A percentile compares a stretch with the other conserved stretches of the same genome.
Evolutionary conservation across 495 filamentous ascomycete genomes (phyloP).

Genomic region (Cudoniella acicularis): DNA sequence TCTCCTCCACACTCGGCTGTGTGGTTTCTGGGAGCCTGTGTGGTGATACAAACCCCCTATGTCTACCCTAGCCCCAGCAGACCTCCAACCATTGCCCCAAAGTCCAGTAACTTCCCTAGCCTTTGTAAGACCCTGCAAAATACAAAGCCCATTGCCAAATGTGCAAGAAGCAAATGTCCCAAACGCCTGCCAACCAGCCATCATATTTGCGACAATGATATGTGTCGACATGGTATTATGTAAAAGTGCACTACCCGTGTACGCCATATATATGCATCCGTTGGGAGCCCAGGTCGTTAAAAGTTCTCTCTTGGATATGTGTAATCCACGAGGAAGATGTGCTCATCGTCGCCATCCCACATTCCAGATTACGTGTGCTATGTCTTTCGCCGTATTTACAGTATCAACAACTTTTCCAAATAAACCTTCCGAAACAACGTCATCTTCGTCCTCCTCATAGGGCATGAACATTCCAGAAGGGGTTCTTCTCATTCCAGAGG

Average conservation of each 20-base stretch:
- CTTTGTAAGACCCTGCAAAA: background rate
- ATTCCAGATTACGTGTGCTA: constrained; percentile 96
- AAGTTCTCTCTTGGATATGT: background rate
- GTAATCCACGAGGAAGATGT: no score
- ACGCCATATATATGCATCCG: constrained; percentile 6
- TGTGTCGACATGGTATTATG: constrained; percentile 5
- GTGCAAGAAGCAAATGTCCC: background rate
- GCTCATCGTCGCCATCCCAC: constrained; percentile 85
- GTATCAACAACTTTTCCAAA: constrained; percentile 86
- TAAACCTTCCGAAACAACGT: constrained; percentile 50
- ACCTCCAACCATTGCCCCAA: background rate
- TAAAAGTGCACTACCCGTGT: background rate
- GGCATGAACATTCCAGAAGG: constrained; percentile 85
- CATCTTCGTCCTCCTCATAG: constrained; percentile 67
- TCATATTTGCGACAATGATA: background rate
- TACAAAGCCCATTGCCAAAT: background rate
- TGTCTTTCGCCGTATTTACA: constrained; percentile 94
- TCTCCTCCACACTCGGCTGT: background rate
- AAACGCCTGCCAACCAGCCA: background rate
- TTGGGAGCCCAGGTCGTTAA: background rate
- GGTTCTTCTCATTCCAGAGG: constrained; percentile 62
- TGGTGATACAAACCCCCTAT: background rate
- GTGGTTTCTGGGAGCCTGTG: background rate
- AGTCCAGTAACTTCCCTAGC: background rate
- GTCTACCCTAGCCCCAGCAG: background rate